phyloP scores from a whole-genome alignment of 2,329 filamentous ascomycete genomes.

The Stemphylium lycopersici region DNA sequence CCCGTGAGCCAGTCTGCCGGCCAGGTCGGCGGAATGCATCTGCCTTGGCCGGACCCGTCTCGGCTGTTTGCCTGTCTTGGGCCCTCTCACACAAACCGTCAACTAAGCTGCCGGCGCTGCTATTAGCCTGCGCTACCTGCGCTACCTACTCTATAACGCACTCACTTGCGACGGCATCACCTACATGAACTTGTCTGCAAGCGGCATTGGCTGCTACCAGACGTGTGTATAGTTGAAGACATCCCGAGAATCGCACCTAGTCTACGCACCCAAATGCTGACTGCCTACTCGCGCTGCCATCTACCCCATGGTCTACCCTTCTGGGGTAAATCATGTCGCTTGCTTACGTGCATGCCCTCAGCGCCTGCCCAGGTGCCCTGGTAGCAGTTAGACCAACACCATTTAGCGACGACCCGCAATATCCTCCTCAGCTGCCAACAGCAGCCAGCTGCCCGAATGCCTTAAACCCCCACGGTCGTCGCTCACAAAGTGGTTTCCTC shows the following conservation, averaged over 20 bases:
- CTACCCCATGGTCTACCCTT: slow-evolving; percentile 4
- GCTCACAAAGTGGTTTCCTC: slow-evolving; percentile 5
- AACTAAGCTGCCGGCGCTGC: slow-evolving; percentile 25
- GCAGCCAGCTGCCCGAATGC: not conserved
- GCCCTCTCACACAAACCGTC: slow-evolving; percentile 29
- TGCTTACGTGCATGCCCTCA: slow-evolving; percentile 21
- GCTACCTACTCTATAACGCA: slow-evolving; percentile 1
- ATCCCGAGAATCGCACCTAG: not conserved
- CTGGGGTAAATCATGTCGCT: slow-evolving; percentile 18
- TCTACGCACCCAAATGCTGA: not conserved
- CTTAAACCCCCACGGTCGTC: slow-evolving; percentile 15
- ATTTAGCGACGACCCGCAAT: slow-evolving; percentile 13
- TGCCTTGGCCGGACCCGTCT: slow-evolving; percentile 25
- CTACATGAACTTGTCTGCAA: too few relatives aligned
- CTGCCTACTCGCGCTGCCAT: not conserved
- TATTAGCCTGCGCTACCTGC: slow-evolving; percentile 23
- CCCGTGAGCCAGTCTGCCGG: slow-evolving; percentile 21
- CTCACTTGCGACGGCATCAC: not conserved
- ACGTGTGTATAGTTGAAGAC: not conserved
- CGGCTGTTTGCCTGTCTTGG: slow-evolving; percentile 36
- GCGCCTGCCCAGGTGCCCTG: not conserved
- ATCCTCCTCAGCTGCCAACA: slow-evolving; percentile 8
- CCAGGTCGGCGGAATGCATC: slow-evolving; percentile 39
- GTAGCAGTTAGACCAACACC: not conserved
- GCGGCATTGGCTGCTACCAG: not conserved